phyloP scores from a whole-genome alignment of 2,329 filamentous ascomycete genomes.

The Aciculosporium take region DNA sequence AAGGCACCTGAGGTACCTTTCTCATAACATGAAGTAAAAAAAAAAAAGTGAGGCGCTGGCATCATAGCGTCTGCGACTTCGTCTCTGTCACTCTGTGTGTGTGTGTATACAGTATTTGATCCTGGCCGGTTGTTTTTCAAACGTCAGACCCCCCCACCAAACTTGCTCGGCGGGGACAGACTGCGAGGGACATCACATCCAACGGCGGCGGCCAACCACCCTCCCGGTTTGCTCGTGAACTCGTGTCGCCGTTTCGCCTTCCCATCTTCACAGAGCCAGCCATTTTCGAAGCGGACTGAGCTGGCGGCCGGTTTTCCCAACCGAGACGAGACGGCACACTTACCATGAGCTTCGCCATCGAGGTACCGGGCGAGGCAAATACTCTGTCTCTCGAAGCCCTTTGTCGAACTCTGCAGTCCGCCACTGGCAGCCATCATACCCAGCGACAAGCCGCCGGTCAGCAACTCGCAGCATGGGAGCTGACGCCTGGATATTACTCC shows the following conservation, averaged over 20 bases:
- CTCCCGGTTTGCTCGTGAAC: background rate
- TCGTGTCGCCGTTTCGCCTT: background rate
- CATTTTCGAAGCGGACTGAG: background rate
- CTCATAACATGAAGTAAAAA: no score
- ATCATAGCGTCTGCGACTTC: no score
- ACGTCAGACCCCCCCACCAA: background rate
- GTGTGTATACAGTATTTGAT: no score
- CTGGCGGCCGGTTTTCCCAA: background rate
- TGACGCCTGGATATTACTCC: slow-evolving; percentile 49
- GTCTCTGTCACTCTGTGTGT: no score
- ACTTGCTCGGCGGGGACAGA: background rate
- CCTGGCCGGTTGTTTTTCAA: background rate
- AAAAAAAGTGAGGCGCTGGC: no score
- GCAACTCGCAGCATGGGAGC: slow-evolving; percentile 61
- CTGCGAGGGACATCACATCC: background rate
- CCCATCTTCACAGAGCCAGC: background rate
- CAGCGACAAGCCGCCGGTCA: slow-evolving; percentile 54
- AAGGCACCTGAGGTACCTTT: no score
- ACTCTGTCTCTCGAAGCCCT: slow-evolving; percentile 52
- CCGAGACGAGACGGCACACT: background rate
- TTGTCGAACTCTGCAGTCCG: slow-evolving; percentile 47
- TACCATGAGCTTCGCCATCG: slow-evolving; percentile 56
- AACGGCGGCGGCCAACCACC: background rate
- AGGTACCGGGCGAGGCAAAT: slow-evolving; percentile 69
- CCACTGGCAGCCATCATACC: slow-evolving; percentile 45